Evolutionary conservation across 192 early-diverging fungal genomes (phyloP).

Genomic region (Lobulomyces angularis): DNA sequence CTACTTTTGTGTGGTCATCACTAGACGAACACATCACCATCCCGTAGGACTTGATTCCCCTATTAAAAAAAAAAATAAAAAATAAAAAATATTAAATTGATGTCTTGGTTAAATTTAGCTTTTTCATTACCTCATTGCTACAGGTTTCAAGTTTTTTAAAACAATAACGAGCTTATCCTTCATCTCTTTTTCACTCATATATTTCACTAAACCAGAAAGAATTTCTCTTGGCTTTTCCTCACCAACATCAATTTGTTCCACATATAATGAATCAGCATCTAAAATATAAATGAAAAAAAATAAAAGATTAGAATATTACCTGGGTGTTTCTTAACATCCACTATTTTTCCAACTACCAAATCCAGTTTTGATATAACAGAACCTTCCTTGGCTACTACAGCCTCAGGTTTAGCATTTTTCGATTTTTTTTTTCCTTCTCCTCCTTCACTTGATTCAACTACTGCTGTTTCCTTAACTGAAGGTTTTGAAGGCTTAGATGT

Average conservation of each 20-base stretch:
- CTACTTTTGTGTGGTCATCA: conserved; percentile 71
- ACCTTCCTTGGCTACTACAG: conserved; percentile 28
- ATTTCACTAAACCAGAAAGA: conserved; percentile 85
- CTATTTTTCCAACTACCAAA: conserved; percentile 83
- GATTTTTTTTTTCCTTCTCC: conserved; percentile 3
- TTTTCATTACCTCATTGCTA: background rate
- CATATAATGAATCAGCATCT: conserved; percentile 90
- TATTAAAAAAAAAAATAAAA: conserved; percentile 38
- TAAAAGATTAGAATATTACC: background rate
- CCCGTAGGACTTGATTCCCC: conserved; percentile 85
- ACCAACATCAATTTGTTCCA: conserved; percentile 87
- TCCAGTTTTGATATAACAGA: conserved; percentile 68
- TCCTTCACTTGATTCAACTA: conserved; percentile 1
- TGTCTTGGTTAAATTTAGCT: too few relatives aligned
- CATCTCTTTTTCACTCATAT: conserved; percentile 83
- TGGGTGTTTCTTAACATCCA: conserved; percentile 75
- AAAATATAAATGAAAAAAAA: background rate
- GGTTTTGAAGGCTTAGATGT: conserved; percentile 2
- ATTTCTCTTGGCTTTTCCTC: conserved; percentile 75
- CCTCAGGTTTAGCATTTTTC: conserved; percentile 8
- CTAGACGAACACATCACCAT: conserved; percentile 92
- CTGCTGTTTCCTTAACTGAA: conserved; percentile 9
- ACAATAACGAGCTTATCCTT: conserved; percentile 31
- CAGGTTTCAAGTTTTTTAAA: conserved; percentile 92
- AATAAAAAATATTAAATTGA: too few relatives aligned